phyloP scores from a whole-genome alignment of 1,284 basidiomycete genomes.

The Melampsora abietis-canadensis region DNA sequence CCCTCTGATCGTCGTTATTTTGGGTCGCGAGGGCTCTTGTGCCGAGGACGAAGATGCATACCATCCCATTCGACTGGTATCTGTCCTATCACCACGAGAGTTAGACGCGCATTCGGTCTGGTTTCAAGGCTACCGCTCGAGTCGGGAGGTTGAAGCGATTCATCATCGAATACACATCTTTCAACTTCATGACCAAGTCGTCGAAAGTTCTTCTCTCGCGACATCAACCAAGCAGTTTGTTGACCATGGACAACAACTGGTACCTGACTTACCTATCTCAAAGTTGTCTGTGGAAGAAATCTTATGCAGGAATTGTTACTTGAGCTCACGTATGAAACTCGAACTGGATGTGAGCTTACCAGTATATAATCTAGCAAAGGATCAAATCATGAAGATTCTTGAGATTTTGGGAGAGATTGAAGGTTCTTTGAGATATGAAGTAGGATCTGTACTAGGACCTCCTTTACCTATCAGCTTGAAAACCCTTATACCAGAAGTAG shows the following conservation, averaged over 20 bases:
- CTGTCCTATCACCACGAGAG: not conserved
- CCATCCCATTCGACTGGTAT: not conserved
- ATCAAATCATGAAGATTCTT: not conserved
- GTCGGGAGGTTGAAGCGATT: not conserved
- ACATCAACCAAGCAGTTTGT: not conserved
- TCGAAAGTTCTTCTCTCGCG: not conserved
- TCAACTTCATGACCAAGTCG: not conserved
- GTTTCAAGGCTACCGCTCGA: not conserved
- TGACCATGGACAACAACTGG: not conserved
- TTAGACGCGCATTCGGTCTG: not conserved
- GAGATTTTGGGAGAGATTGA: not conserved
- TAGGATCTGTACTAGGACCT: no score
- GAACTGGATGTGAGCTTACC: not conserved
- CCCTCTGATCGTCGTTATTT: not conserved
- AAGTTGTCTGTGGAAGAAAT: not conserved
- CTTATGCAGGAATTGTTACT: not conserved
- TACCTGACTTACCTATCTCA: not conserved
- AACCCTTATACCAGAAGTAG: no score
- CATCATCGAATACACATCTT: not conserved
- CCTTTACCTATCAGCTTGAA: no score
- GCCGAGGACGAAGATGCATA: not conserved
- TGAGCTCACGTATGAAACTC: not conserved
- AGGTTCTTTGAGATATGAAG: not conserved
- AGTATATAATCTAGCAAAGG: not conserved
- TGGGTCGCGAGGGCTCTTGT: not conserved